Percentiles rank a stretch among this genome's conserved stretches.
These are phyloP conservation scores for Hibiscus tridactylites DNA, from an alignment of 345 rosid species.

Conservation along the genomic window DNA sequence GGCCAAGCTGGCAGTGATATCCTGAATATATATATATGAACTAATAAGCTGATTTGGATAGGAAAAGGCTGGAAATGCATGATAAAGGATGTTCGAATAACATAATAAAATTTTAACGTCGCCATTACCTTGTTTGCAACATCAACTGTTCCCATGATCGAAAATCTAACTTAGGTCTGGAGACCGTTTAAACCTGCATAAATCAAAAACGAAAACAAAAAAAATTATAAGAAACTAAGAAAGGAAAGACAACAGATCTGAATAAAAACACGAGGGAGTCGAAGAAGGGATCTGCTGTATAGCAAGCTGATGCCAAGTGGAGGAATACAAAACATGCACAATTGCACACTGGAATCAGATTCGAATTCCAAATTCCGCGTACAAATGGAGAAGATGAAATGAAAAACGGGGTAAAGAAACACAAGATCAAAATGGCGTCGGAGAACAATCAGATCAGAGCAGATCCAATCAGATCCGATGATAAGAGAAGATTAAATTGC, in stretches of 20 bases:
- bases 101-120: neutral
- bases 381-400: neutral
- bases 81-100: neutral
- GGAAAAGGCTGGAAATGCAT: neutral
- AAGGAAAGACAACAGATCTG: neutral
- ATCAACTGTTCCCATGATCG: conserved; percentile 49
- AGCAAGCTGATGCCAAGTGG: neutral
- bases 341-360: neutral
- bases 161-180: conserved; percentile 5
- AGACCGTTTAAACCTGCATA: conserved; percentile 6
- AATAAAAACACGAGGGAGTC: neutral
- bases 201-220: neutral
- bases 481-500: neutral
- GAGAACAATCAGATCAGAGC: neutral
- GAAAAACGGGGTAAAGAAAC: neutral
- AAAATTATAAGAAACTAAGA: neutral
- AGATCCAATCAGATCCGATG: neutral
- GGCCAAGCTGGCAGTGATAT: conserved; percentile 25
- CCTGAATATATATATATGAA: conserved; percentile 31
- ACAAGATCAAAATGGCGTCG: neutral
- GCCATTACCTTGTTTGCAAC: conserved; percentile 35
- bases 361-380: neutral
- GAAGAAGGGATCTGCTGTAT: neutral
- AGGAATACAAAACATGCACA: neutral
- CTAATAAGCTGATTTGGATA: neutral